Base-by-base conservation (phyloP, 2,329 filamentous ascomycete species). In the Lasiodiplodia sp. region DNA sequence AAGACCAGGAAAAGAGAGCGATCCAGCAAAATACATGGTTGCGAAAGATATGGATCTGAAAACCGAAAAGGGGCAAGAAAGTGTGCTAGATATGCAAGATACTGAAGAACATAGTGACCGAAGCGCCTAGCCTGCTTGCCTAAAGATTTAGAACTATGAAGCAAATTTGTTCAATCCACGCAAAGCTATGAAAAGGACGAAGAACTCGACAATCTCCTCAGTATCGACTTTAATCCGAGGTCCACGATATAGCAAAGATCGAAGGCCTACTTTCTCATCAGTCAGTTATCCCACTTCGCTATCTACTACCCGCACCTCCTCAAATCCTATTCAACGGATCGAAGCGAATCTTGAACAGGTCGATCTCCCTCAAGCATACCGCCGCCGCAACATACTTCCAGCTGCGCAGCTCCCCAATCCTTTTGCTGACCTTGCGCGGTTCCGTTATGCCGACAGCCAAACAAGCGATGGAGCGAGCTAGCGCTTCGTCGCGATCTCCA, bases 371-470 rank as follows among this genome's bases (percentile, higher is more conserved):
- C 79, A 88, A 76, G 68, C 82, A 84, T 0, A 85, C 81, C 0
- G 80, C 81, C 4, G 84, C 84, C 68, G 85, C 83, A 18, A 88
- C 76, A 74, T 87, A 88, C 71, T 78, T 81, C 75, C 87, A 88
- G 70, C 85, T 87, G 70, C 79, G 74, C 67, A 87, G 68, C 65
- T 79, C 72, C 0, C 79, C 79, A 2, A 74, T 68, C 34, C 72
- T 70, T 37, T 74, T 72, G 2, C 71, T 71, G 52, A 80, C 77
- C 70, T 72, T 73, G 1, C 71, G 73, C 23, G 38, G 23, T 60
- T 83, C 77, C 51, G 79, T 71, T 18, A 83, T 72, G 10, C 79
- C 81, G 0, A 85, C 77, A 12, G 79, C 75, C 68, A 87, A 77
- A 72, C 84, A 87, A 14, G 85, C 85, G 67, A 87, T 81, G 5